Evolutionary conservation across 179 eudicot species (phyloP), one percentile per base, ranked within the genome.

Genomic region (Actinidia arguta): DNA sequence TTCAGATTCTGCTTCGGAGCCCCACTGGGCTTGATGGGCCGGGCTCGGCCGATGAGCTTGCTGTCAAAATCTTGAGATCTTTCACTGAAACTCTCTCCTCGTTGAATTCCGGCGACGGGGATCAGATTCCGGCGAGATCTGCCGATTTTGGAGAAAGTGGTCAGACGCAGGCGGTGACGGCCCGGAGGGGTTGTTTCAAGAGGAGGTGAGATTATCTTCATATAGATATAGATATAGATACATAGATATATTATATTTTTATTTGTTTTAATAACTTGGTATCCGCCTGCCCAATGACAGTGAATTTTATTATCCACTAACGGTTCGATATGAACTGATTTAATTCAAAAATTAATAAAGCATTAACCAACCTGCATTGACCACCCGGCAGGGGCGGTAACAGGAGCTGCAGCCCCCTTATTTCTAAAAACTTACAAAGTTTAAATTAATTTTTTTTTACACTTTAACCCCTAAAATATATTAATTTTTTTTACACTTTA

Each of bases 171-270:
- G 75, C 42, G 76, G 79, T 59, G 36, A 83, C 68, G 74, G 85
- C 69, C 14, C 85, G 80, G 82, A 77, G 90, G 64, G 90, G 90
- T 6, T 75, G 84, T 74, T 87, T 85, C 72, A 85, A 83, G 77
- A 85, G 88, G 72, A 83, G 90, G 90, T 88, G 10, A 6, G 73
- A n/a, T 9, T 77, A 55, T 17, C 39, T 18, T 31, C 48, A 31
- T 24, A 39, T 25, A 18, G 12, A 48, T 22, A 4, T 11, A 58
- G 12, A 13, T 51, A 13, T 8, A 58, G 12, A 58, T n/a, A n/a
- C n/a, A n/a, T n/a, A n/a, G n/a, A n/a, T n/a, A n/a, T n/a, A n/a
- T n/a, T n/a, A n/a, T n/a, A n/a, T n/a, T 58, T 58, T 13, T 58
- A 58, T 58, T 58, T 12, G 17, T 8, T 11, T 0, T 36, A 20